Conservation (phyloP, 2,329 filamentous ascomycete genomes). For the Hysterium pulicare region DNA sequence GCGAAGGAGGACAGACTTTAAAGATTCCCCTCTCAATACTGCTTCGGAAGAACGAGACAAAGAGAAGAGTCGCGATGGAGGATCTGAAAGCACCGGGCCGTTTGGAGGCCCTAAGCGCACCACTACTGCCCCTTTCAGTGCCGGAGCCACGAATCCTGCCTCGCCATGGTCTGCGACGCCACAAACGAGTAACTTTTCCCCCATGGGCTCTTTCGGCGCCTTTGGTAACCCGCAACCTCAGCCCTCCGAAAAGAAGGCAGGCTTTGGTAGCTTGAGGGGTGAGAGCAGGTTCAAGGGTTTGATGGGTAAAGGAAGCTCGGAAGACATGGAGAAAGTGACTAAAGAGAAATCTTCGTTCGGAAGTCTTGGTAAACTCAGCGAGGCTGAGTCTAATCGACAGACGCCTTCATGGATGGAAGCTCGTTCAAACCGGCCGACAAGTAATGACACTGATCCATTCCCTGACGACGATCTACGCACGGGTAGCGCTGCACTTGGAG, state of each 20-base stretch:
- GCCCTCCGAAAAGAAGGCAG: slow-evolving; percentile 64
- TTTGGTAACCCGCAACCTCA: slow-evolving; percentile 59
- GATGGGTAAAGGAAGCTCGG: slow-evolving; percentile 72
- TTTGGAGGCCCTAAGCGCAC: slow-evolving; percentile 57
- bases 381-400: slow-evolving; percentile 46
- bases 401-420: slow-evolving; percentile 52
- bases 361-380: slow-evolving; percentile 53
- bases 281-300: slow-evolving; percentile 85
- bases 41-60: slow-evolving; percentile 51
- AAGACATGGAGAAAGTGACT: slow-evolving; percentile 54
- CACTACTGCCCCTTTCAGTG: slow-evolving; percentile 52
- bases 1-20: slow-evolving; percentile 60
- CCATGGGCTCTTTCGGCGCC: slow-evolving; percentile 84
- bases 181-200: slow-evolving; percentile 61
- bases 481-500: slow-evolving; percentile 71
- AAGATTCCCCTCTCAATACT: slow-evolving; percentile 44
- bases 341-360: slow-evolving; percentile 56
- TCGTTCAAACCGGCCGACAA: slow-evolving; percentile 46
- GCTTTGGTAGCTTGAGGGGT: slow-evolving; percentile 63
- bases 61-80: slow-evolving; percentile 35
- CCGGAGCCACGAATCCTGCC: slow-evolving; percentile 45
- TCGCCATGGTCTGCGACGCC: slow-evolving; percentile 60
- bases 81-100: slow-evolving; percentile 41
- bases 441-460: slow-evolving; percentile 71
- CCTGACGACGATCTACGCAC: slow-evolving; percentile 62